Base-by-base conservation (phyloP, 176 grass and related monocot species). In the Tillandsia leiboldiana region DNA sequence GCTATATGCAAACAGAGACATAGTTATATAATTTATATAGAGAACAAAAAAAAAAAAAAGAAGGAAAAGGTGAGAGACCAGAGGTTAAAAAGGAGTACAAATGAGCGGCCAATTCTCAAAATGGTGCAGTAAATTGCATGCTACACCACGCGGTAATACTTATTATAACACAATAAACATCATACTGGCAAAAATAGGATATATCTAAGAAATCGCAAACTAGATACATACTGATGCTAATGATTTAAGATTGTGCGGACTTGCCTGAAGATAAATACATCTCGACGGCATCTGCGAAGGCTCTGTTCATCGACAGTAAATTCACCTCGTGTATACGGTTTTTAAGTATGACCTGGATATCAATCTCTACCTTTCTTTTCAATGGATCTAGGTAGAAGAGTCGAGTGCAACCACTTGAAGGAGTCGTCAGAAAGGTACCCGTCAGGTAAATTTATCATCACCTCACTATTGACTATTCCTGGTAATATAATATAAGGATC, bases 401-500 rank as follows among this genome's bases (percentile, higher is more conserved):
- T 0, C 12, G 7, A 61, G 56, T 61, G 56, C 7, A 61, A 61
- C 56, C 56, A n/a, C 8, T 18, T 20, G 1, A 20, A 61, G 56
- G 15, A 42, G 33, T 42, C 33, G 33, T 42, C 52, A 61, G 56
- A 17, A 59, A 18, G 56, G 22, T 23, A 9, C 22, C 22, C 54
- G 72, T 47, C 28, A 28, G 72, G 54, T 68, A 72, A 22, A 77
- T 69, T 53, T 53, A 70, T 65, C 65, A 78, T 58, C n/a, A 66
- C 70, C 68, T 70, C 23, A 70, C 65, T 63, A 66, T 65, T 75
- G 28, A 70, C 65, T 63, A 66, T 65, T 75, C 65, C 29, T 64
- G 12, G 61, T 48, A 67, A 13, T 64, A 69, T 20, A 24, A 15
- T 57, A 50, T 13, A 52, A 52, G 74, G 59, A 23, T 72, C 63